A percentile compares a stretch with the other conserved stretches of the same genome.
These are phyloP conservation scores for Linnemannia zychae DNA, from an alignment of 192 early-diverging fungal genomes.

Conservation along the genomic window DNA sequence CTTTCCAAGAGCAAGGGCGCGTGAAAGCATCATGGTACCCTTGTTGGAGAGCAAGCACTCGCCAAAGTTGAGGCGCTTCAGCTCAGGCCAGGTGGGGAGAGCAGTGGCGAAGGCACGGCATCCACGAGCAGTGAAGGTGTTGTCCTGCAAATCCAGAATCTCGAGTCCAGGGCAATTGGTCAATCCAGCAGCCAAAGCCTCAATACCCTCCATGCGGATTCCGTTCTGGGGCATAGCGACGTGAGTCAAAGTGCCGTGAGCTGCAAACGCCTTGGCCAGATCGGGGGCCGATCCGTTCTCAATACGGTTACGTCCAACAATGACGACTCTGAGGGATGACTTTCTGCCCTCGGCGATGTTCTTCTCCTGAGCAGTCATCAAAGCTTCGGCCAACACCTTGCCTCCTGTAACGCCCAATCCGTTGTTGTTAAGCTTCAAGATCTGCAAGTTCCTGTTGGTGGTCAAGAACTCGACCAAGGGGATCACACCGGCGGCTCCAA, in stretches of 20 bases:
- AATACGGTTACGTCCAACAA: constrained; percentile 94
- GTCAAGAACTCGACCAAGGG: constrained; percentile 89
- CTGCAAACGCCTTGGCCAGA: constrained; percentile 86
- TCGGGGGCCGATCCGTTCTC: constrained; percentile 85
- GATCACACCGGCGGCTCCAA: constrained; percentile 94
- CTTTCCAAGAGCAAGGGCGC: constrained; percentile 72
- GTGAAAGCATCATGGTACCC: constrained; percentile 77
- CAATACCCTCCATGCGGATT: constrained; percentile 95
- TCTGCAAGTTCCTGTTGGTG: constrained; percentile 84
- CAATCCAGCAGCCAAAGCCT: constrained; percentile 77
- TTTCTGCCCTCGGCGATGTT: constrained; percentile 70
- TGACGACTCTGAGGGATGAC: constrained; percentile 82
- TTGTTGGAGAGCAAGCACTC: constrained; percentile 88
- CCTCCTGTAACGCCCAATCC: constrained; percentile 95
- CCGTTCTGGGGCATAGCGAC: constrained; percentile 97
- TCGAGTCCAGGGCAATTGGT: constrained; percentile 75
- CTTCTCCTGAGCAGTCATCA: constrained; percentile 82
- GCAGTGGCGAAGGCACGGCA: constrained; percentile 83
- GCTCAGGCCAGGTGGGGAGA: constrained; percentile 81
- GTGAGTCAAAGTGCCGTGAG: constrained; percentile 80
- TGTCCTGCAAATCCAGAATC: constrained; percentile 94
- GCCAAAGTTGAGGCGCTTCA: constrained; percentile 87
- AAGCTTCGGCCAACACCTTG: constrained; percentile 84
- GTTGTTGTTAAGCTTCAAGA: constrained; percentile 96
- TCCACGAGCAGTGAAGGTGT: constrained; percentile 92